These are phyloP conservation scores for Blastobotrys apis DNA, from an alignment of 1,139 yeast species.

Conservation along the genomic window DNA sequence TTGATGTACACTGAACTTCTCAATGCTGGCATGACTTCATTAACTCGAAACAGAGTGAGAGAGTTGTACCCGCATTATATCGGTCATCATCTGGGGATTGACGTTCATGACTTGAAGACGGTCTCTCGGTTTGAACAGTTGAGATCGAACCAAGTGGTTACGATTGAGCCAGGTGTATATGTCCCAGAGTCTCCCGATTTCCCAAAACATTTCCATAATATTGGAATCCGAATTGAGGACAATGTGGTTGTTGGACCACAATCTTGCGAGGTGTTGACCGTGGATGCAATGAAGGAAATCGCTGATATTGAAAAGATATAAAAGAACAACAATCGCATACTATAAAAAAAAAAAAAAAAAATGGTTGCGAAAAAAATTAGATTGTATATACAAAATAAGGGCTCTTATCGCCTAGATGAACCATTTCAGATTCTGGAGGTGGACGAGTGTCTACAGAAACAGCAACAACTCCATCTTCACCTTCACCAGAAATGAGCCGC, in stretches of 20 bases:
- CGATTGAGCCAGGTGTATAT: conserved; percentile 93
- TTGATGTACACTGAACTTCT: conserved; percentile 59
- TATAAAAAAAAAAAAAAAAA: no score
- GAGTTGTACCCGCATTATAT: conserved; percentile 85
- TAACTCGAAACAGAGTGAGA: conserved; percentile 31
- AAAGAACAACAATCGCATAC: no score
- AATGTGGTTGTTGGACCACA: conserved; percentile 69
- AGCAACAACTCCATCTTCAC: no score
- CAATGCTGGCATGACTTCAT: conserved; percentile 59
- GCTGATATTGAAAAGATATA: conserved; percentile 56
- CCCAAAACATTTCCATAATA: conserved; percentile 79
- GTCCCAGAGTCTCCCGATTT: conserved; percentile 65
- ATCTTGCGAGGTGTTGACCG: conserved; percentile 59
- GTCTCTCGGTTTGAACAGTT: conserved; percentile 42
- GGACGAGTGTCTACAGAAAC: no score
- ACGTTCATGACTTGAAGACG: conserved; percentile 76
- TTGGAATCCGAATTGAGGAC: conserved; percentile 94
- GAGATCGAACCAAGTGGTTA: conserved; percentile 51
- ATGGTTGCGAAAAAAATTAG: no score
- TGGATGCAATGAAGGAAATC: conserved; percentile 81
- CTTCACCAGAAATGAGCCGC: neutral
- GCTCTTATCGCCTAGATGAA: conserved; percentile 11
- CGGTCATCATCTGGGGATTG: conserved; percentile 93
- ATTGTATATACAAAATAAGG: conserved; percentile 16
- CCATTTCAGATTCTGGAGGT: conserved; percentile 1